Percentiles rank a stretch among this genome's conserved stretches.
These are phyloP conservation scores for Leucosporidium creatinivorum DNA, from an alignment of 768 basidiomycete genomes.

Conservation along the genomic window DNA sequence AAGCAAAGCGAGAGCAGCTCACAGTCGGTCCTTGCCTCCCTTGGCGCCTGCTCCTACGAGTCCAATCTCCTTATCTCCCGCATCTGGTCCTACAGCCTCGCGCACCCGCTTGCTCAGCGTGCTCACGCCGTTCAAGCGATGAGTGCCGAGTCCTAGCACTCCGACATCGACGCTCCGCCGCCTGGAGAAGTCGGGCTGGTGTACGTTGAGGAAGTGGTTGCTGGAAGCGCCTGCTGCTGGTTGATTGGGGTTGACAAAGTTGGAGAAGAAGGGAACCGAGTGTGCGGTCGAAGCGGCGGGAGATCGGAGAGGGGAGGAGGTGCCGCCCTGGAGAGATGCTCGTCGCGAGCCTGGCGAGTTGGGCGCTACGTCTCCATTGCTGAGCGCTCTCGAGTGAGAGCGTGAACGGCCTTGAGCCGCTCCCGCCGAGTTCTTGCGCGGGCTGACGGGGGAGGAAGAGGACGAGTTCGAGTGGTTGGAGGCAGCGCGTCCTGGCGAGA, in stretches of 20 bases:
- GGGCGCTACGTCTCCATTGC: slow-evolving; percentile 1
- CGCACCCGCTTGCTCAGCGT: slow-evolving; percentile 37
- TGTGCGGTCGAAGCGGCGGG: not conserved
- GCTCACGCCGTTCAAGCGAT: slow-evolving; percentile 29
- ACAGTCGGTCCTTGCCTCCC: slow-evolving; percentile 41
- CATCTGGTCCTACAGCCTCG: slow-evolving; percentile 34
- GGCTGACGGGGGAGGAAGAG: not conserved
- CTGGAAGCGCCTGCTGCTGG: not conserved
- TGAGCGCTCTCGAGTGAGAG: not conserved
- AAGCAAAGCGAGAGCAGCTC: slow-evolving; percentile 45
- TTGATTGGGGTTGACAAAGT: not conserved
- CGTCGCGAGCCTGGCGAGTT: slow-evolving; percentile 13
- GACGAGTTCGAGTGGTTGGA: too few relatives aligned
- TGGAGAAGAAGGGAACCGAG: slow-evolving; percentile 9
- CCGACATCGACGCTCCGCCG: slow-evolving; percentile 82
- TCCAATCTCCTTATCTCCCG: slow-evolving; percentile 63
- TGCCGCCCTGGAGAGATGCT: slow-evolving; percentile 1
- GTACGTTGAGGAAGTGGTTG: not conserved
- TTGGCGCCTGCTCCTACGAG: slow-evolving; percentile 50
- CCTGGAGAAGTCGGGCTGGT: slow-evolving; percentile 24
- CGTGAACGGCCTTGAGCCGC: not conserved
- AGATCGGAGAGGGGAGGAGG: slow-evolving; percentile 7
- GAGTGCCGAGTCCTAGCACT: slow-evolving; percentile 71
- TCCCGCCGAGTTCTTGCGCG: not conserved
- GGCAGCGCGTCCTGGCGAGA: too few relatives aligned